Evolutionary conservation across 1,284 basidiomycete genomes (phyloP).

Genomic region (Phaffia rhodozyma): DNA sequence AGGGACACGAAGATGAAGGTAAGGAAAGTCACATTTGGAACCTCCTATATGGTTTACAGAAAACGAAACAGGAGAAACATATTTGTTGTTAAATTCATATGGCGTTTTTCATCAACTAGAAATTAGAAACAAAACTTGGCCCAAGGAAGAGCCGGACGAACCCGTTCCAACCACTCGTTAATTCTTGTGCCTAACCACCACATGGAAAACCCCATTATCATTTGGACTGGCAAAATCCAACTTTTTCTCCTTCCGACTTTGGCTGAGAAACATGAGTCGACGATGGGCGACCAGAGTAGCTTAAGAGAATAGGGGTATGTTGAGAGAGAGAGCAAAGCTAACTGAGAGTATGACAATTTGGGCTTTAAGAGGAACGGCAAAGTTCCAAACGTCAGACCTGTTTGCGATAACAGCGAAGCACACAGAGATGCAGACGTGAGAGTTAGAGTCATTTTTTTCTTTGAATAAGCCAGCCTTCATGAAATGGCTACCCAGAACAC

Average conservation of each 20-base stretch:
- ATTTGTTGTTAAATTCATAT: not conserved
- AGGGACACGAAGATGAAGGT: constrained; percentile 81
- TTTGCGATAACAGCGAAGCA: constrained; percentile 9
- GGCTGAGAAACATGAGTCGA: constrained; percentile 77
- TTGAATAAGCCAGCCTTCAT: constrained; percentile 37
- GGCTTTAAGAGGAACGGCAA: constrained; percentile 92
- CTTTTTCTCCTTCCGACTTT: constrained; percentile 83
- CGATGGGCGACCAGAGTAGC: constrained; percentile 93
- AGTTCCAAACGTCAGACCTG: constrained; percentile 49
- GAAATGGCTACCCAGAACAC: constrained; percentile 57
- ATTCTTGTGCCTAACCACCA: constrained; percentile 73
- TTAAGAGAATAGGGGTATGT: constrained; percentile 97
- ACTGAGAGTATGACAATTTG: constrained; percentile 89
- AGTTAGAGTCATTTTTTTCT: not conserved
- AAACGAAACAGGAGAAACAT: not conserved
- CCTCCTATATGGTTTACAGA: constrained; percentile 45
- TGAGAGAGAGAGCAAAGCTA: constrained; percentile 86
- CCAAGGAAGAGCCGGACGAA: constrained; percentile 37
- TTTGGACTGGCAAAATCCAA: constrained; percentile 97
- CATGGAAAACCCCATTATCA: constrained; percentile 78
- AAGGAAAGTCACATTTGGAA: constrained; percentile 64
- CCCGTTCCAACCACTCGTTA: constrained; percentile 66
- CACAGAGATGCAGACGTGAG: not conserved
- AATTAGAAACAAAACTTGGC: not conserved
- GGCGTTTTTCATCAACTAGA: not conserved